Evolutionary conservation across 306 rosid species (phyloP).

Genomic region (Dryas alaskensis): DNA sequence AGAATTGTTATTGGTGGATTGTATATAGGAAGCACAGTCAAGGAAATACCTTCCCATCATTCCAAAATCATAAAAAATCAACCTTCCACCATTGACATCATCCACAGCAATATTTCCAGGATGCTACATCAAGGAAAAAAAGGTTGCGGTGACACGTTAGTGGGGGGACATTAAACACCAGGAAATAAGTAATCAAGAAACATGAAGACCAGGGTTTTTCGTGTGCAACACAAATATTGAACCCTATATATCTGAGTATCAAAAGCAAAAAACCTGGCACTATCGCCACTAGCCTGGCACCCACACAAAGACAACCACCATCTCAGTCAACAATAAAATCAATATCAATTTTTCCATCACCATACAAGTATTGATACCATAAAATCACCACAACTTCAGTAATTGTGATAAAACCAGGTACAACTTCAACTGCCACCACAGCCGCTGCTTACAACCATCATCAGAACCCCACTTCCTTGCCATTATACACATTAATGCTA

Average conservation of each 20-base stretch:
- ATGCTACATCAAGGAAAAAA: slow-evolving; percentile 56
- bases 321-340: not conserved
- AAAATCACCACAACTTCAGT: not conserved
- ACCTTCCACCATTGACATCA: slow-evolving; percentile 98
- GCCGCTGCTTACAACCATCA: not conserved
- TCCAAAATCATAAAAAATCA: slow-evolving; percentile 99
- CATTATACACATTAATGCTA: slow-evolving; percentile 7
- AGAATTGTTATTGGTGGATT: slow-evolving; percentile 12
- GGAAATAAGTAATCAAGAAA: slow-evolving; percentile 25
- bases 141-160: not conserved
- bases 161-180: not conserved
- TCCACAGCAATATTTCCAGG: slow-evolving; percentile 99
- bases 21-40: slow-evolving; percentile 20
- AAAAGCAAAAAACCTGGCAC: not conserved
- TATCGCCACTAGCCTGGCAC: not conserved
- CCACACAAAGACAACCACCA: not conserved
- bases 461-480: not conserved
- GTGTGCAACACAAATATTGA: not conserved
- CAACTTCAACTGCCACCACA: not conserved
- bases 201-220: not conserved
- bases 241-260: not conserved
- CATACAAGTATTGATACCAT: not conserved
- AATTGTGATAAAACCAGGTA: not conserved
- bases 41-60: slow-evolving; percentile 95
- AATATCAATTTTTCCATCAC: not conserved